These are phyloP conservation scores for Hypericum androsaemum DNA, from an alignment of 345 rosid species.

Conservation along the genomic window DNA sequence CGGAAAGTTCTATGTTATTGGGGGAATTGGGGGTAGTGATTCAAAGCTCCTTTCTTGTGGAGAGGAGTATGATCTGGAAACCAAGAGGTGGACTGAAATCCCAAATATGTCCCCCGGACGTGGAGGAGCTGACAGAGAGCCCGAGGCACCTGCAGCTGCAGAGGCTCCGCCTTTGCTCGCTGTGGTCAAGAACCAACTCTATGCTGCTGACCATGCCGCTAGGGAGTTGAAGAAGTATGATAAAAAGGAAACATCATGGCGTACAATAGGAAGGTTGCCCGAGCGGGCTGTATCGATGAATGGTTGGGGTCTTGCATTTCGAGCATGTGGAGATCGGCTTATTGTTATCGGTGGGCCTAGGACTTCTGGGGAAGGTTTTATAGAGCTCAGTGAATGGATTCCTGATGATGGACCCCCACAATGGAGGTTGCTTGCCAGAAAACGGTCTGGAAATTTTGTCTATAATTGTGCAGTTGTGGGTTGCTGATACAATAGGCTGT, in stretches of 20 bases:
- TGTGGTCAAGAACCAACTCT: slow-evolving; percentile 59
- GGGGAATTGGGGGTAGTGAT: slow-evolving; percentile 50
- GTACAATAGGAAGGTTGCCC: slow-evolving; percentile 45
- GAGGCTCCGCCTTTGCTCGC: slow-evolving; percentile 81
- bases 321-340: slow-evolving; percentile 59
- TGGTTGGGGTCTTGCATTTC: slow-evolving; percentile 88
- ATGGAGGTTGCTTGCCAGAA: slow-evolving; percentile 20
- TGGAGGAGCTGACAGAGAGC: slow-evolving; percentile 13
- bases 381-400: slow-evolving; percentile 72
- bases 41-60: slow-evolving; percentile 33
- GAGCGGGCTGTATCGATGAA: slow-evolving; percentile 41
- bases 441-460: slow-evolving; percentile 16
- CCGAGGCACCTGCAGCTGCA: slow-evolving; percentile 21
- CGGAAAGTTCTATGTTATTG: slow-evolving; percentile 64
- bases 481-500: slow-evolving; percentile 19
- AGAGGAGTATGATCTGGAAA: slow-evolving; percentile 59
- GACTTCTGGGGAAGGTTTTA: slow-evolving; percentile 30
- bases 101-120: slow-evolving; percentile 51
- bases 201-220: slow-evolving; percentile 54
- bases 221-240: slow-evolving; percentile 49
- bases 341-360: slow-evolving; percentile 59
- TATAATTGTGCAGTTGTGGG: slow-evolving; percentile 30
- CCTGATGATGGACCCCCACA: slow-evolving; percentile 13
- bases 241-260: slow-evolving; percentile 43
- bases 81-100: slow-evolving; percentile 47